These are phyloP conservation scores for Sporothrix dimorphospora DNA, from an alignment of 2,329 filamentous ascomycete genomes.

Conservation along the genomic window DNA sequence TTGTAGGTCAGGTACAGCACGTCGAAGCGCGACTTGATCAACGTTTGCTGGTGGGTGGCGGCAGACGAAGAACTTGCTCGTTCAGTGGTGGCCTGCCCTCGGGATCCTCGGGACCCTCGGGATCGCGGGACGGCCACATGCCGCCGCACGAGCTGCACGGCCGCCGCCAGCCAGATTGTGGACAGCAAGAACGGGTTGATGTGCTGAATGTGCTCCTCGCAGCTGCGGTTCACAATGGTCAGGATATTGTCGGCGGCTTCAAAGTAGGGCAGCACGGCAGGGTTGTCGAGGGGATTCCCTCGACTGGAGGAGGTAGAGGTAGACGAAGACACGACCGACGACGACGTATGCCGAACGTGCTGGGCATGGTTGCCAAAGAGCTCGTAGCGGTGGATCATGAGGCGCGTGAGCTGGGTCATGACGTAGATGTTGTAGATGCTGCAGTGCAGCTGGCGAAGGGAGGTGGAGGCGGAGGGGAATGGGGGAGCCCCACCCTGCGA, in stretches of 20 bases:
- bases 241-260: constrained; percentile 27
- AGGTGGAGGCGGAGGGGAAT: background rate
- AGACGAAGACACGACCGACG: background rate
- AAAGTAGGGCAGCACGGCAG: constrained; percentile 20
- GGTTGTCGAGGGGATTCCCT: background rate
- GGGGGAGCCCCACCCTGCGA: too few species aligned
- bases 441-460: constrained; percentile 23
- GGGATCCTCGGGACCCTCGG: too few species aligned
- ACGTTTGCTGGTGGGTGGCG: background rate
- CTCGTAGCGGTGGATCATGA: constrained; percentile 26
- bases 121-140: background rate
- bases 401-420: constrained; percentile 23
- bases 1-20: constrained; percentile 26
- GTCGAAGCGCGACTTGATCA: constrained; percentile 28
- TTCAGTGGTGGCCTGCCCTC: too few species aligned
- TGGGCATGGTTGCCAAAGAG: constrained; percentile 10
- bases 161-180: constrained; percentile 23
- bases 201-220: constrained; percentile 20
- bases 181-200: constrained; percentile 24
- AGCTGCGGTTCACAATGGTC: constrained; percentile 25
- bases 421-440: constrained; percentile 27
- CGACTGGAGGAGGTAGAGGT: background rate
- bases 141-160: constrained; percentile 19
- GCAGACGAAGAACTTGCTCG: too few species aligned
- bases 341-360: background rate